Percentiles rank a stretch among this genome's conserved stretches.
phyloP scores from a whole-genome alignment of 306 rosid species.

The Rubus idaeus region DNA sequence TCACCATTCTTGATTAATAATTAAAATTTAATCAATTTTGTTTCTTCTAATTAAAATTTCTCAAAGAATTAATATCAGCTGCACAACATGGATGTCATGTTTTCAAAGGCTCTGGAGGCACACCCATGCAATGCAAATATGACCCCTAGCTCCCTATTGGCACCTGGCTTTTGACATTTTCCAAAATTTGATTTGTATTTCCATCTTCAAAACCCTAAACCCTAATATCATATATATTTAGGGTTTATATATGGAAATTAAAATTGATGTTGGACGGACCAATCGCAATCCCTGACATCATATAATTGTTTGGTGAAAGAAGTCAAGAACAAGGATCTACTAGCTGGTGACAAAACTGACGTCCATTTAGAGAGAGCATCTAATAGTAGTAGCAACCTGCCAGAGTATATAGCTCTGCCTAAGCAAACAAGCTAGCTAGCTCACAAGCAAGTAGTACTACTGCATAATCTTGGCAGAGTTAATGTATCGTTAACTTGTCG shows the following conservation, averaged over 20 bases:
- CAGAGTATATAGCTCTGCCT: background rate
- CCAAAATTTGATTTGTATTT: background rate
- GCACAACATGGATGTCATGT: conserved; percentile 21
- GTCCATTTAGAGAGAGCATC: conserved; percentile 7
- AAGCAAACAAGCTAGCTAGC: background rate
- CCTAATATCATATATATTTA: background rate
- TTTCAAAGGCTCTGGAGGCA: background rate
- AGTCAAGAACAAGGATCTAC: conserved; percentile 31
- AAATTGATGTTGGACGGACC: background rate
- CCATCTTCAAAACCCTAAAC: background rate
- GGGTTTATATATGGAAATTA: background rate
- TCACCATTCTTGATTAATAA: background rate
- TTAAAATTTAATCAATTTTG: background rate
- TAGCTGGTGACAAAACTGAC: conserved; percentile 28
- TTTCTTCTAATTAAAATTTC: background rate
- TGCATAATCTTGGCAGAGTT: background rate
- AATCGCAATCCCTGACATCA: conserved; percentile 15
- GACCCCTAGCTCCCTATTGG: background rate
- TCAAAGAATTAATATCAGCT: background rate
- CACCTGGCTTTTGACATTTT: background rate
- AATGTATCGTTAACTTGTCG: background rate
- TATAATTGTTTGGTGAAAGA: background rate
- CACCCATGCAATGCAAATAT: background rate
- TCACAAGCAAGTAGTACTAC: background rate
- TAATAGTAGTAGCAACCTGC: background rate